These are phyloP conservation scores for Bathelium albidoporum DNA, from an alignment of 495 filamentous ascomycete genomes.

Conservation along the genomic window DNA sequence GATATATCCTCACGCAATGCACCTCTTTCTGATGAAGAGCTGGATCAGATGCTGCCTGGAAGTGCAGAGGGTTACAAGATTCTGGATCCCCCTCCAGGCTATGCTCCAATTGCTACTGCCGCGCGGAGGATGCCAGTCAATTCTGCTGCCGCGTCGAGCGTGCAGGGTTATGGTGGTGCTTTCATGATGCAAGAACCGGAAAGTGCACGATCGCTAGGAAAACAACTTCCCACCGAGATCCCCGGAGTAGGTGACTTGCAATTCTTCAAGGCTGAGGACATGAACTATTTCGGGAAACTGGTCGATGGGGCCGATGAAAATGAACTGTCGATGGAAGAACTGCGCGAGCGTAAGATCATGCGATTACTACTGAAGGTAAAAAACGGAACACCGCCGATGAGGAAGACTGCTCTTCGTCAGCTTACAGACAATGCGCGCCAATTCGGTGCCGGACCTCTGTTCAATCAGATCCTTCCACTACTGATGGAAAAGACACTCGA, in stretches of 20 bases:
- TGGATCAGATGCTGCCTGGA: slow-evolving; percentile 76
- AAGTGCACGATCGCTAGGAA: slow-evolving; percentile 66
- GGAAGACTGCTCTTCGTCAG: slow-evolving; percentile 97
- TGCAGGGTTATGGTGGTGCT: slow-evolving; percentile 63
- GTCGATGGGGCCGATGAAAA: slow-evolving; percentile 93
- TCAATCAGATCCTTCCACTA: slow-evolving; percentile 94
- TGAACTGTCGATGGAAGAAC: slow-evolving; percentile 79
- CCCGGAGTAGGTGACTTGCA: slow-evolving; percentile 95
- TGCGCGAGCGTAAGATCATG: slow-evolving; percentile 99
- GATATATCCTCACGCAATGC: slow-evolving; percentile 73
- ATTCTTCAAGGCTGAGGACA: slow-evolving; percentile 98
- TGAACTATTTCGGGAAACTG: slow-evolving; percentile 97
- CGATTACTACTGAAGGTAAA: slow-evolving; percentile 94
- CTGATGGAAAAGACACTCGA: slow-evolving; percentile 98
- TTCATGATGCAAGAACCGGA: slow-evolving; percentile 99
- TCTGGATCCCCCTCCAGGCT: slow-evolving; percentile 84
- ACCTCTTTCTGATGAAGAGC: slow-evolving; percentile 80
- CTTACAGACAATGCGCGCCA: slow-evolving; percentile 95
- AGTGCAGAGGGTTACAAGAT: slow-evolving; percentile 79
- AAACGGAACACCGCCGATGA: slow-evolving; percentile 97
- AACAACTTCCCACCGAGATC: slow-evolving; percentile 91
- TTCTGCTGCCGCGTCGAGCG: slow-evolving; percentile 53
- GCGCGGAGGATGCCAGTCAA: slow-evolving; percentile 70
- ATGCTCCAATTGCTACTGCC: slow-evolving; percentile 70
- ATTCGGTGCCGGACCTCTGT: slow-evolving; percentile 88